Evolutionary conservation across 164 flowering plant species (phyloP), one percentile per base, ranked within the genome.

Genomic region (Tinospora cordifolia): DNA sequence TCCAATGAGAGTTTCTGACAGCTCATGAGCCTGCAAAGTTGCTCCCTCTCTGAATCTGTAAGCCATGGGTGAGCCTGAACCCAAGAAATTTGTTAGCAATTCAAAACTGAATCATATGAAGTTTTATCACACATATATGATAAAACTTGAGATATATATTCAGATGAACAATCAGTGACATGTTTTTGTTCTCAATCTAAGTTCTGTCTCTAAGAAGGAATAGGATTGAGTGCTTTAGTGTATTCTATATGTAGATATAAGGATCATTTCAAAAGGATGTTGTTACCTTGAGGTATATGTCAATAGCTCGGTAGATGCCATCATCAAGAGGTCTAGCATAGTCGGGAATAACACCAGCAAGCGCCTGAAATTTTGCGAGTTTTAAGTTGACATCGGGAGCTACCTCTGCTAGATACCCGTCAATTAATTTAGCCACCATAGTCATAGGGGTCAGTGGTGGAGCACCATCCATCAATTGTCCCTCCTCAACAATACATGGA

Each of bases 281-380:
- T 30, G 5, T 44, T 85, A 90, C 96, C 93, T 90, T 90, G 30
- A 90, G 87, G 74, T 83, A 90, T 77, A 88, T 84, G 63, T 90
- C 96, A 41, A 90, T 84, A 2, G 95, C 92, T 30, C 87, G 89
- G 80, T 90, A 90, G 44, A 90, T 78, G 62, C 87, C 92, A 81
- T 90, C 93, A 73, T 86, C 87, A 8, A 85, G 73, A 6, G 85
- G 81, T 73, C 96, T 84, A 24, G 91, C 96, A 83, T 81, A 84
- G 22, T 90, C 93, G 71, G 96, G 96, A 63, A 90, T 80, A 3
- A 67, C 78, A 67, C 84, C 88, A 57, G 89, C 96, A 47, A 88
- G 84, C 0, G 88, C 72, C 80, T 84, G 96, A 78, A 90, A 90
- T 59, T 88, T 87, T 0, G 78, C 74, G 39, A 80, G 71, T 77